Evolutionary conservation across 306 rosid species (phyloP), one percentile per base, ranked within the genome.

Genomic region (Echinosophora koreensis): DNA sequence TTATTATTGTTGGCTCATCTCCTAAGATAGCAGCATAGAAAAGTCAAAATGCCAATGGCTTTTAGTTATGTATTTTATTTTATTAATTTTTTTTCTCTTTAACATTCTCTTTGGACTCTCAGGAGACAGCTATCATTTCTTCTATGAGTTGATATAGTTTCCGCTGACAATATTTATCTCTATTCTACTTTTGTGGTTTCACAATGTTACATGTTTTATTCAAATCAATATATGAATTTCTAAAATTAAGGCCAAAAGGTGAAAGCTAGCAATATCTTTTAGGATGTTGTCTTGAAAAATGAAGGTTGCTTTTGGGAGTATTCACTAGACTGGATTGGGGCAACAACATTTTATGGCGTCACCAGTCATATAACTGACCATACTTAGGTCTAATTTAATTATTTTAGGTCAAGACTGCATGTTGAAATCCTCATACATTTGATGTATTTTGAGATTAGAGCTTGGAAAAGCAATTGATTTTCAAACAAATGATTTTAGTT

Each of bases 241-340:
- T 18, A 39, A 65, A 65, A 65, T 65, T 17, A 17, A 32, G 66
- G 22, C 14, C 2, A 51, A n/a, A 51, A 51, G 9, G 27, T 51
- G 57, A 16, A 51, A 51, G 10, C 16, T 5, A 14, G 17, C 22
- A 50, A 27, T 11, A 54, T 27, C 10, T 15, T 34, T 35, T 6
- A 37, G 76, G 12, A 34, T 54, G 64, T 10, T 56, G 28, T 7
- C 34, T 42, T 13, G 22, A 42, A 58, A 57, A 42, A 27, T 44
- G 47, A 42, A 42, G 16, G 78, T 59, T 58, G 12, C 58, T 14
- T 44, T 73, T 28, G 61, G 77, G 64, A 42, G 77, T 73, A 28
- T 27, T 57, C 30, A 14, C 57, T 51, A 16, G 22, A 51, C 22
- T n/a, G 9, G 22, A 28, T 73, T 28, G n/a, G 56, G 12, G 44